Percentiles rank a stretch among this genome's conserved stretches.
Evolutionary conservation across 768 basidiomycete genomes (phyloP).

Genomic region (Sutorius australiensis): DNA sequence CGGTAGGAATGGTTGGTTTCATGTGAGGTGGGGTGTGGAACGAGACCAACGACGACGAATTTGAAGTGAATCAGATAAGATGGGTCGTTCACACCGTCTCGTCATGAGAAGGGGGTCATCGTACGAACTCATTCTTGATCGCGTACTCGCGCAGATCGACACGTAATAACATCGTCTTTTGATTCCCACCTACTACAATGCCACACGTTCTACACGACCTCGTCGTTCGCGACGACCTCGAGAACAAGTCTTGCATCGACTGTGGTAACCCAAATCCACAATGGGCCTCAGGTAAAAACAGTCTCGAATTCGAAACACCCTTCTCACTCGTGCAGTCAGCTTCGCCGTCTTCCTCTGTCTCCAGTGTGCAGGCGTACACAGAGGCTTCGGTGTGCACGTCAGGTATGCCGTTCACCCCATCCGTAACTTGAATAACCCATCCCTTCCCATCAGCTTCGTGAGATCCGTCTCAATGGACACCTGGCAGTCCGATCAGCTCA

Average conservation of each 20-base stretch:
- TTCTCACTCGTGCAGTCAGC: slow-evolving; percentile 36
- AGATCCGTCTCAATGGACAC: slow-evolving; percentile 96
- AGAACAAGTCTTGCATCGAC: slow-evolving; percentile 78
- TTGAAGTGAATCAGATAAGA: slow-evolving; percentile 31
- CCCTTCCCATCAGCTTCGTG: slow-evolving; percentile 60
- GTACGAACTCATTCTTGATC: not conserved
- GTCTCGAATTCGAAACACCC: not conserved
- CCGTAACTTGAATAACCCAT: not conserved
- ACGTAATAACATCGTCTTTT: not conserved
- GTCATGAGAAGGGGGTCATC: slow-evolving; percentile 4
- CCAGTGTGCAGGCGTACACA: slow-evolving; percentile 79
- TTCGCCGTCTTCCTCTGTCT: slow-evolving; percentile 91
- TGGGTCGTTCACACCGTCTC: slow-evolving; percentile 6
- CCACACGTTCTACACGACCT: slow-evolving; percentile 56
- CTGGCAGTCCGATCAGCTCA: slow-evolving; percentile 87
- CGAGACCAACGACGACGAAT: not conserved
- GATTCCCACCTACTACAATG: too few relatives aligned
- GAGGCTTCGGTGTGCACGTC: slow-evolving; percentile 93
- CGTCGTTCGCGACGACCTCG: slow-evolving; percentile 63
- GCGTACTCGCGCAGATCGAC: not conserved
- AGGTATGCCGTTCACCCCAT: slow-evolving; percentile 38
- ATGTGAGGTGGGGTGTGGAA: slow-evolving; percentile 53
- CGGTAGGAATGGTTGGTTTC: slow-evolving; percentile 32
- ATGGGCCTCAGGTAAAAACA: slow-evolving; percentile 76
- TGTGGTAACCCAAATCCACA: slow-evolving; percentile 90